Base-by-base conservation (phyloP, 306 rosid genomes). In the Cucumis hystrix region DNA sequence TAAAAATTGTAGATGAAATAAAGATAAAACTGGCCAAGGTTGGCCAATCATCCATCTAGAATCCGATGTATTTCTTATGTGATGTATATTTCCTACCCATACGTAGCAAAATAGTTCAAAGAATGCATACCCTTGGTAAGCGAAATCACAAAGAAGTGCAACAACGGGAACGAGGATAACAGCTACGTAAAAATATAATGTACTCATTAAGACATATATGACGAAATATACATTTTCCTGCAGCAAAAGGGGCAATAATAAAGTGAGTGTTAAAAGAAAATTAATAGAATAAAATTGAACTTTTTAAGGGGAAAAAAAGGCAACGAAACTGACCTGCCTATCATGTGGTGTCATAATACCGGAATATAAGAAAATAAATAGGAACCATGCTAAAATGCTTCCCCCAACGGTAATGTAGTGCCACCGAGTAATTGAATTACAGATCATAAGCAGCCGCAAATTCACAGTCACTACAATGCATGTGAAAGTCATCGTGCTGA, bases 401-500 rank as follows among this genome's bases (percentile, higher is more conserved):
- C 98, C 98, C 54, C 98, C 98, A 75, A 92, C 96, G 77, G 93
- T 89, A 67, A 92, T 88, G 55, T 84, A 89, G 85, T 95, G 97
- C 97, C 97, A 92, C 80, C 89, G 88, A 37, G 98, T 90, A 85
- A 92, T 89, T 4, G 96, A 92, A 85, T 95, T 95, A 70, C 98
- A 90, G 52, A 84, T 85, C 96, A 92, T 21, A 82, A 95, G 89
- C 64, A 95, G 89, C 77, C 98, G 92, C 82, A 90, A 83, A 84
- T 83, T 95, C 85, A 92, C 97, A 1, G 99, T 95, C 79, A 95
- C 75, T 56, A 95, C 93, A 65, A 92, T 89, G 86, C 99, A 89
- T 7, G 99, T 89, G 87, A 88, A 95, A 77, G 97, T 89, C 97
- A 95, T 86, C 78, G 99, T 95, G 87, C 99, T 87, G 82, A 92